Evolutionary conservation across 305 asterid genomes (phyloP), one percentile per base, ranked within the genome.

Genomic region (Rubia peregrina): DNA sequence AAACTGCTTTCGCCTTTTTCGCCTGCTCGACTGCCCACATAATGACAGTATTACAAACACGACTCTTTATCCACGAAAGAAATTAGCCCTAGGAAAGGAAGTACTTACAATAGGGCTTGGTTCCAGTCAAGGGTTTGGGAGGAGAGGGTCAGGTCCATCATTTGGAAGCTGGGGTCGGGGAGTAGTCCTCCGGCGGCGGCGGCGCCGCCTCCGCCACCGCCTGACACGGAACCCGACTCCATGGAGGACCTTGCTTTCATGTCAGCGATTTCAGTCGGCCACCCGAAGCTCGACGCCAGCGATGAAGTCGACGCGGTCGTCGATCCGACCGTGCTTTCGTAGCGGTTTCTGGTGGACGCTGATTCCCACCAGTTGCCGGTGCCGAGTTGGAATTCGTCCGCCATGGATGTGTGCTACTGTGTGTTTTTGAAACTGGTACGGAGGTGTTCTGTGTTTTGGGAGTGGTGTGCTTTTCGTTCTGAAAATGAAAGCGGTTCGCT

Each of bases 131-230:
- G 71, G 84, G 76, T 74, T 49, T 81, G 97, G 53, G 97, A 86
- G 49, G 95, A 82, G 67, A 90, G 89, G 68, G 95, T 96, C 77
- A 92, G 83, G 3, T 88, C 98, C 96, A 89, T 87, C 73, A 92
- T 77, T 24, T 90, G 97, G 80, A 90, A 78, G 71, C 78, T 82
- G 13, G 86, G 86, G 74, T 83, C 77, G 4, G 68, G 46, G 14
- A 79, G 57, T 59, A 75, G 22, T 6, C 65, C 71, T 0, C 16
- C 26, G 68, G 51, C 49, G 17, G 57, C 10, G 57, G 2, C 19
- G 3, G 3, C 36, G 33, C 72, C 64, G 5, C 76, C 75, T 4
- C 53, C 55, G 0, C 59, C 59, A 77, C 70, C 73, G 0, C 72
- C 78, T 0, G 78, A 72, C 3, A 49, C 73, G 0, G 89, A 53